These are phyloP conservation scores for Trypanosoma mega DNA, from an alignment of 208 protist genomes.

Conservation along the genomic window DNA sequence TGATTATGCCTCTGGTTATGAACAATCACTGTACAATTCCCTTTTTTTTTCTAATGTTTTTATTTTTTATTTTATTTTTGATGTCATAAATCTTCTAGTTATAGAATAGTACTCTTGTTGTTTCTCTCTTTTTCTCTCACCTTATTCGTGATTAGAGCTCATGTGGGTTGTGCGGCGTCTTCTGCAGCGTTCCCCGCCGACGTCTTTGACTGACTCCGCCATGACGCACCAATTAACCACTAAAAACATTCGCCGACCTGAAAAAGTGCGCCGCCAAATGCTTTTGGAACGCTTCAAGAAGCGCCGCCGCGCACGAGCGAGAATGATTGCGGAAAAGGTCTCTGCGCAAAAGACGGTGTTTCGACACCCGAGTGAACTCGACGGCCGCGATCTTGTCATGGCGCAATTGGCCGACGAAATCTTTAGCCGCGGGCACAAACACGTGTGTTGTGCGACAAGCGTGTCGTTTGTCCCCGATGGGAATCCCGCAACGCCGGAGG, in stretches of 20 bases:
- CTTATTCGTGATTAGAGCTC: not conserved
- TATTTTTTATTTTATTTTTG: not conserved
- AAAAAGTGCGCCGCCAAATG: constrained; percentile 28
- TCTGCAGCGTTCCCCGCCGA: constrained; percentile 1
- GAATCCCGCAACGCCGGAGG: constrained; percentile 79
- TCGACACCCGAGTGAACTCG: constrained; percentile 24
- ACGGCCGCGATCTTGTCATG: constrained; percentile 73
- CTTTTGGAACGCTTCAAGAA: constrained; percentile 42
- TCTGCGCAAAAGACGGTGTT: constrained; percentile 36
- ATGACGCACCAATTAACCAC: constrained; percentile 46
- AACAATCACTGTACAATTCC: not conserved
- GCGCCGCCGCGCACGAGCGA: constrained; percentile 31
- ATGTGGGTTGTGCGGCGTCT: constrained; percentile 20
- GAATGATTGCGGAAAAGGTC: constrained; percentile 49
- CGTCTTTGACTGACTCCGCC: constrained; percentile 42
- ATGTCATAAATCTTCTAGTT: not conserved
- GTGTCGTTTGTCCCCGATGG: constrained; percentile 80
- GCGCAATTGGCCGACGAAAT: constrained; percentile 81
- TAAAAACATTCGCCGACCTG: constrained; percentile 48
- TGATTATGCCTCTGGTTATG: not conserved
- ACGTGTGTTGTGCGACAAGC: constrained; percentile 75
- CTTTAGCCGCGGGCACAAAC: constrained; percentile 75
- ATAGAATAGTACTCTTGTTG: not conserved
- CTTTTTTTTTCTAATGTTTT: not conserved
- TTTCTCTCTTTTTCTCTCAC: constrained; percentile 2